A percentile compares a stretch with the other conserved stretches of the same genome.
Evolutionary conservation across 768 basidiomycete species (phyloP).

Genomic region (Peribolospora kevripleyi): DNA sequence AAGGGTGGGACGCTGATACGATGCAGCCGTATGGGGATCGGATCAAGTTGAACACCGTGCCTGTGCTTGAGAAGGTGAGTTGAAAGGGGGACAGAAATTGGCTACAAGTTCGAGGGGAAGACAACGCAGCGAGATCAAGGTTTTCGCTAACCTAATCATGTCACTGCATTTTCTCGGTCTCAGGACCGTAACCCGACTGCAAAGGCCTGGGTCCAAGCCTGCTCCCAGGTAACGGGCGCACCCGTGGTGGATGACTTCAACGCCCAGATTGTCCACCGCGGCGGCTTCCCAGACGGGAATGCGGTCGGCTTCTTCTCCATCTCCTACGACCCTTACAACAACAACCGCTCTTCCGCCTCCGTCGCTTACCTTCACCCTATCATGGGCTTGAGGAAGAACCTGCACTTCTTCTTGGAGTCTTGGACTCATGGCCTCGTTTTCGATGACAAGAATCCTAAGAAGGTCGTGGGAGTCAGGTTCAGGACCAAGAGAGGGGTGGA

Average conservation of each 20-base stretch:
- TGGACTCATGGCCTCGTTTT: not conserved
- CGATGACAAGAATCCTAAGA: not conserved
- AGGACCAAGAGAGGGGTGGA: not conserved
- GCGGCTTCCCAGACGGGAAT: not conserved
- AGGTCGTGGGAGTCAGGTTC: not conserved
- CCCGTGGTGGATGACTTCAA: slow-evolving; percentile 1
- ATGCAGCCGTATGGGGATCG: slow-evolving; percentile 2
- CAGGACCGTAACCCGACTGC: not conserved
- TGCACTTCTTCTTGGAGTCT: not conserved
- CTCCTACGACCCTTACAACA: not conserved
- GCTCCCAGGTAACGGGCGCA: not conserved
- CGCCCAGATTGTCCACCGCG: not conserved
- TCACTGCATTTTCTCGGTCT: no score
- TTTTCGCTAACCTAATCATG: no score
- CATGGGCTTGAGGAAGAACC: slow-evolving; percentile 3
- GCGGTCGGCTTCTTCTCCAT: slow-evolving; percentile 1
- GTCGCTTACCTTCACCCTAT: slow-evolving; percentile 2
- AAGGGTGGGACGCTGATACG: not conserved
- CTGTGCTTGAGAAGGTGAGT: slow-evolving; percentile 16
- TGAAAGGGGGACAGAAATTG: slow-evolving; percentile 23
- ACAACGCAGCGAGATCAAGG: no score
- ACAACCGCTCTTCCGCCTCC: not conserved
- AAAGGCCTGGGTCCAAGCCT: not conserved
- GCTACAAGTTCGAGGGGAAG: not conserved
- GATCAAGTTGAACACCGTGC: not conserved